Percentiles rank a stretch among this genome's conserved stretches.
Conservation (phyloP, 495 filamentous ascomycete genomes). For the Bathelium albidoporum region DNA sequence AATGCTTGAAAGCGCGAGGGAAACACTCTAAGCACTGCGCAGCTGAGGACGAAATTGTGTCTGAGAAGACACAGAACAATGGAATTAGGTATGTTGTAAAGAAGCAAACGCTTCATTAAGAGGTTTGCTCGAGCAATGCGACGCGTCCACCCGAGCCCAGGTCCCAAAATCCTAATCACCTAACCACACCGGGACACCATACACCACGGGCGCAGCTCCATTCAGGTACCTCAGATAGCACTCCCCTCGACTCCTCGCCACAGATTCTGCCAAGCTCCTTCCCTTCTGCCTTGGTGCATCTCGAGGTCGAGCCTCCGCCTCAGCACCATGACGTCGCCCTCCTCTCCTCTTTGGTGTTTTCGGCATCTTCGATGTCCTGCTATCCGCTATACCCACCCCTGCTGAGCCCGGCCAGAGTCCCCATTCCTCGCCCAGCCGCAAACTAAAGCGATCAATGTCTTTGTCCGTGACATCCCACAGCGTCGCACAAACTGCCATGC, state of each 20-base stretch:
- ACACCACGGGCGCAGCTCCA: conserved; percentile 83
- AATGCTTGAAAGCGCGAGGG: too few species aligned
- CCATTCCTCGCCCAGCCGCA: conserved; percentile 69
- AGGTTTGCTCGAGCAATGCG: too few species aligned
- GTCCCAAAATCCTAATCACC: not conserved
- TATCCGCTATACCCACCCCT: conserved; percentile 11
- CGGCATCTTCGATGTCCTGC: conserved; percentile 1
- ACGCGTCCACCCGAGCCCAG: too few species aligned
- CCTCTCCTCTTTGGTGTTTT: conserved; percentile 20
- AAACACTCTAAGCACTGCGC: too few species aligned
- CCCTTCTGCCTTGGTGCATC: conserved; percentile 12
- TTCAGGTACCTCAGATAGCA: conserved; percentile 87
- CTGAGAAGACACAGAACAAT: too few species aligned
- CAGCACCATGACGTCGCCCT: not conserved
- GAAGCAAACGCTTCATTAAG: too few species aligned
- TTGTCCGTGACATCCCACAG: conserved; percentile 97
- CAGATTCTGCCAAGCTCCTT: conserved; percentile 61
- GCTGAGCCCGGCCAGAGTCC: conserved; percentile 44
- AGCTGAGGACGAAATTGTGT: too few species aligned
- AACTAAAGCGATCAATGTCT: conserved; percentile 87
- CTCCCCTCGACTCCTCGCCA: conserved; percentile 56
- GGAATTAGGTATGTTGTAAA: too few species aligned
- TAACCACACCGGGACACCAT: conserved; percentile 88
- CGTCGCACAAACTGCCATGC: conserved; percentile 65
- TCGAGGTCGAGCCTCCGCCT: not conserved